These are phyloP conservation scores for Solanum rostratum DNA, from an alignment of 257 asterid genomes.

Conservation along the genomic window DNA sequence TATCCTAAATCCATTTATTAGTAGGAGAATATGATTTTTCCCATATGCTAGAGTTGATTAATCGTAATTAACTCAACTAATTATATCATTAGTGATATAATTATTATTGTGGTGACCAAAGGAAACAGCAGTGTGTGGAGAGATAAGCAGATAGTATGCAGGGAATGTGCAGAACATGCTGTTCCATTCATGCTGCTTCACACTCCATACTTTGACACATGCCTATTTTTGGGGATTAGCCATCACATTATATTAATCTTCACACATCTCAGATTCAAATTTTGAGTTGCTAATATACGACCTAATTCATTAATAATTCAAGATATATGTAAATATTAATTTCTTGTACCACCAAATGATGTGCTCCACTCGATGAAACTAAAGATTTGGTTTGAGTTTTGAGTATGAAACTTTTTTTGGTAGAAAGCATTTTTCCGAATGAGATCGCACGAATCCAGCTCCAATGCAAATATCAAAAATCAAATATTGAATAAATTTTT, in stretches of 20 bases:
- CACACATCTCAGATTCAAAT: neutral
- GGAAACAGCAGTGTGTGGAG: too few species aligned
- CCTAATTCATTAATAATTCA: neutral
- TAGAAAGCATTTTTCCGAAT: too few species aligned
- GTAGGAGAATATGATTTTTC: neutral
- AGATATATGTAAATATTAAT: neutral
- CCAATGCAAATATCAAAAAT: too few species aligned
- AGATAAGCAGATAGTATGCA: slow-evolving; percentile 40
- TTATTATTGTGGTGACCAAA: neutral
- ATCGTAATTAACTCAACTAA: neutral
- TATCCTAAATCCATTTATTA: neutral
- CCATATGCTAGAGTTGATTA: neutral
- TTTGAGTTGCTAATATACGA: neutral
- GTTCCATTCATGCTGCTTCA: slow-evolving; percentile 63
- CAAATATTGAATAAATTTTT: too few species aligned
- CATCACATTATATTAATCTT: neutral
- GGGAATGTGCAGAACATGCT: slow-evolving; percentile 98
- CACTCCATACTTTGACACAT: slow-evolving; percentile 56
- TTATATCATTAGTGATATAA: neutral
- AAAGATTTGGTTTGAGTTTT: too few species aligned
- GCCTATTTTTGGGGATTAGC: too few species aligned
- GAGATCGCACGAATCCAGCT: too few species aligned
- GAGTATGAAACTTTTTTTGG: too few species aligned
- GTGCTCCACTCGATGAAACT: too few species aligned
- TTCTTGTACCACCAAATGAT: too few species aligned